Base-by-base conservation (phyloP, 1,284 basidiomycete species). In the Agaricales sp. region DNA sequence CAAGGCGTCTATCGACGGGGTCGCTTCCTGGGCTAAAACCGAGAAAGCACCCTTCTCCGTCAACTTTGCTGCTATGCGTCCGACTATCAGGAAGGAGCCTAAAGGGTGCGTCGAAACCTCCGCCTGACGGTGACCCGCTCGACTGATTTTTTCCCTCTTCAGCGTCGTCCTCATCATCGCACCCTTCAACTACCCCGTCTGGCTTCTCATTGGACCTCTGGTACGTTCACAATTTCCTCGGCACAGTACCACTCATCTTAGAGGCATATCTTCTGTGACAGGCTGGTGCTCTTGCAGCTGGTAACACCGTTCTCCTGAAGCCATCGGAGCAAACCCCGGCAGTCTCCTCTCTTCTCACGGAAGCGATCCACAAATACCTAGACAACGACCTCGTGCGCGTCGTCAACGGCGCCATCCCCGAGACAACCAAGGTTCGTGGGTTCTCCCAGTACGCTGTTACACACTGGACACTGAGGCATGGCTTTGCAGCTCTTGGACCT, bases 261-360 rank as follows among this genome's bases (percentile, higher is more conserved):
- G 14, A 12, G 16, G 25, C 46, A 21, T 49, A 50, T 50, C 39
- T 41, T 22, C 37, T 44, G 39, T 18, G 30, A 1, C 62, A 89
- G 75, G 74, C 80, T 19, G 80, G 82, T 21, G 91, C 91, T 2
- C 78, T 93, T 35, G 83, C 90, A 0, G 87, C 90, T 8, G 91
- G 91, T 1, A 86, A 83, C 59, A 75, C 84, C 0, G 78, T 77
- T 2, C 68, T 86, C 1, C 50, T 92, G 57, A 94, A 94, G 66
- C 86, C 87, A 0, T 89, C 91, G 0, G 93, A 96, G 62, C 68
- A 82, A 14, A 71, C 82, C 0, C 78, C 83, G 0, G 74, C 81
- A 6, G 74, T 74, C 1, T 80, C 82, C 19, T 66, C 77, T 21
- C 70, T 95, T 11, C 62, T 93, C 13, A 75, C 82, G 0, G 81